Base-by-base conservation (phyloP, 2,329 filamentous ascomycete genomes). In the Aspergillus candidus region DNA sequence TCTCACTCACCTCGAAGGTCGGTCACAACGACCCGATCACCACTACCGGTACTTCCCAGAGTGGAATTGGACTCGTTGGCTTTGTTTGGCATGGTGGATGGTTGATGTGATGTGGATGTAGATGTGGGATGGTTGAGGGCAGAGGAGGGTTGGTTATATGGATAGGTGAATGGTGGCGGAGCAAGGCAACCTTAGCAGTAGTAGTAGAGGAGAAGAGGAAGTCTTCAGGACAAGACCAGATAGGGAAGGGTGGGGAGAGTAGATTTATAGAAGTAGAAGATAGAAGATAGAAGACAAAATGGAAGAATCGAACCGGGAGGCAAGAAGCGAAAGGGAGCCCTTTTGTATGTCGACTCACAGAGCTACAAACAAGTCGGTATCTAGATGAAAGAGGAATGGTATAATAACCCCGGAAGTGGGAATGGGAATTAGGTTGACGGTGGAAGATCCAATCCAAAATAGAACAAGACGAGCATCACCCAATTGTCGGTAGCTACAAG, bases 41-140 rank as follows among this genome's bases (percentile, higher is more conserved):
- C 49, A 46, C 55, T 62, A 44, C 61, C 55, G 43, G 49, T 52
- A 50, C 59, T 63, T 50, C 59, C 58, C 35, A 64, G 51, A n/a
- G 60, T 63, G 40, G 60, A 61, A 51, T 61, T 62, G 45, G 62
- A 65, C 46, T 63, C 56, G 54, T 62, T 65, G 52, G 59, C 53
- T 52, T 63, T 65, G 55, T 60, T 58, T 47, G 62, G 62, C 62
- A 65, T 64, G 39, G 31, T 60, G 49, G 39, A 30, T 60, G 49
- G 27, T 46, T 38, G 36, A 32, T 46, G 14, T 39, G 29, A 18
- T 27, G 15, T 17, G 22, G 14, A 32, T 6, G 32, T 34, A 4
- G 22, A 36, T 14, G 27, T 37, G 32, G 36, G 36, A 32, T 15
- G 36, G 22, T 27, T 10, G 22, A 27, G 18, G 18, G 18, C 10